Evolutionary conservation across 1,284 basidiomycete genomes (phyloP), one percentile per base, ranked within the genome.

Genomic region (Ceratobasidium theobromae): DNA sequence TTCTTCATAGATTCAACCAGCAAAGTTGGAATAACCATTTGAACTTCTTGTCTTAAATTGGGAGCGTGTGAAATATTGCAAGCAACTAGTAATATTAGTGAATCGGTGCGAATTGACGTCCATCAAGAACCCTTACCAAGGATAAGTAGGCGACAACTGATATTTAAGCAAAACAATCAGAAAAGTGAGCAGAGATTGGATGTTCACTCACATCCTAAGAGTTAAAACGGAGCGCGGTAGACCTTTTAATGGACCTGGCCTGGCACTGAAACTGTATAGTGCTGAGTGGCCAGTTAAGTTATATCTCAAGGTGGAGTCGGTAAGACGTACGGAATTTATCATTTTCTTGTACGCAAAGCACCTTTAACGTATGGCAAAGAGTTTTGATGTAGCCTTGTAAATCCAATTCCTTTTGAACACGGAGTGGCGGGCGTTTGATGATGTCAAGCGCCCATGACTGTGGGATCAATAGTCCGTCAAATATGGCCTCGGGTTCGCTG

Each of bases 371-470:
- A 27, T 28, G 46, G 32, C 48, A 65, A 12, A 54, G 40, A 1
- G 32, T n/a, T 3, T 54, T 25, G 1, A 65, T 18, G 23, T 52
- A 54, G 6, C 14, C 8, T 1, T 28, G 2, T 11, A 48, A 18
- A 0, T 21, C n/a, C 6, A n/a, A 35, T 14, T 30, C 32, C 16
- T 46, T 23, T 18, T 65, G 64, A 8, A 16, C 4, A 2, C 18
- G 6, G 5, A 33, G 41, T 11, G 43, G 64, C 9, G 32, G 21
- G n/a, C 53, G 64, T 5, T 27, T 46, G 4, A 65, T 52, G 18
- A 65, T 43, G 54, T 65, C 64, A 1, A 65, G 23, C 18, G 64
- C 64, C 64, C 64, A 65, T 3, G 52, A 54, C 18, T 48, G 52
- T 11, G 64, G 64, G 14, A 65, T 28, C 1, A 54, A 3, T 18